These are phyloP conservation scores for Phylloporus rhodoxanthus DNA, from an alignment of 768 basidiomycete genomes.

Conservation along the genomic window DNA sequence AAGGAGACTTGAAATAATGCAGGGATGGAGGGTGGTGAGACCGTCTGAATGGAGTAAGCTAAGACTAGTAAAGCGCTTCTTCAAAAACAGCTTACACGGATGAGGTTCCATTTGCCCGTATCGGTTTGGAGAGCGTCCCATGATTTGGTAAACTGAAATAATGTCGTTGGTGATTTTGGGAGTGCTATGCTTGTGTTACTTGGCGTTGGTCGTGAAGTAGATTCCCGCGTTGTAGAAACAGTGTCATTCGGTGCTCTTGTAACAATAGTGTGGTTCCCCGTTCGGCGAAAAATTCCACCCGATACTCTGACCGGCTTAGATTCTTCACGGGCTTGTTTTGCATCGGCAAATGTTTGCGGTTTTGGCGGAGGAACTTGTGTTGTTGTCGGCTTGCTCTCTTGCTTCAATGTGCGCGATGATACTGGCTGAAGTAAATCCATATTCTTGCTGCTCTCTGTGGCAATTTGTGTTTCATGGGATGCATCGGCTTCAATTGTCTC, in stretches of 20 bases:
- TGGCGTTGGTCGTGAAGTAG: not conserved
- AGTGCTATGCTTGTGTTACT: constrained; percentile 3
- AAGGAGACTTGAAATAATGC: constrained; percentile 63
- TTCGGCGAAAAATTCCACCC: constrained; percentile 67
- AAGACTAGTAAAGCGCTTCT: not conserved
- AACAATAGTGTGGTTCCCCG: constrained; percentile 58
- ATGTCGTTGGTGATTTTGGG: constrained; percentile 34
- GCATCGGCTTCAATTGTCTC: constrained; percentile 44
- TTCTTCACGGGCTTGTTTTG: constrained; percentile 49
- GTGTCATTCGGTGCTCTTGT: constrained; percentile 25
- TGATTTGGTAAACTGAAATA: constrained; percentile 57
- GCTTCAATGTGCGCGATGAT: constrained; percentile 32
- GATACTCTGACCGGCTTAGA: constrained; percentile 45
- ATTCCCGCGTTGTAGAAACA: constrained; percentile 3
- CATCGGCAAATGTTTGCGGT: constrained; percentile 48
- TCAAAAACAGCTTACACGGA: constrained; percentile 44
- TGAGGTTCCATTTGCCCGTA: constrained; percentile 49
- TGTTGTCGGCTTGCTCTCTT: constrained; percentile 12
- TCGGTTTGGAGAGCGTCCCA: constrained; percentile 46
- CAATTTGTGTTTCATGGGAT: not conserved
- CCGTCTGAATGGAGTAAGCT: constrained; percentile 34
- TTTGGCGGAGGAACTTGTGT: constrained; percentile 9
- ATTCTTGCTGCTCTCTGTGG: constrained; percentile 4
- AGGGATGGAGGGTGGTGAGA: constrained; percentile 52
- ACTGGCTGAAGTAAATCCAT: constrained; percentile 34